A percentile compares a stretch with the other conserved stretches of the same genome.
These are phyloP conservation scores for Blastobotrys muscicola DNA, from an alignment of 805 yeast genomes.

Conservation along the genomic window DNA sequence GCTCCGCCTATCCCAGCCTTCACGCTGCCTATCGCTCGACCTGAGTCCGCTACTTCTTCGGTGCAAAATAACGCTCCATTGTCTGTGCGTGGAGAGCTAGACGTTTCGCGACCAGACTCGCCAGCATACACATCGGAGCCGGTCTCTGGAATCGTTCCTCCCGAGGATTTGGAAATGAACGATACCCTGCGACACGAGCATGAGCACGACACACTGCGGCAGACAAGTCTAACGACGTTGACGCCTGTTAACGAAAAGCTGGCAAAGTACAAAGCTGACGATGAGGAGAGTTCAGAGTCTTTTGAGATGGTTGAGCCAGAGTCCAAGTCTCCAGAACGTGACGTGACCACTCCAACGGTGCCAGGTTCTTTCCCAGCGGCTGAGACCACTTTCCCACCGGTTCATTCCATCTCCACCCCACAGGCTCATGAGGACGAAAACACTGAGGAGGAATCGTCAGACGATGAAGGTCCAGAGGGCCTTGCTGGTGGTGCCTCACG, in stretches of 20 bases:
- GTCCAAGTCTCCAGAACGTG: slow-evolving; percentile 13
- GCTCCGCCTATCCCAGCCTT: slow-evolving; percentile 19
- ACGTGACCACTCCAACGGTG: neutral
- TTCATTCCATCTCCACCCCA: slow-evolving; percentile 10
- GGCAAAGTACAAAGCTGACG: slow-evolving; percentile 1
- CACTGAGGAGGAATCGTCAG: slow-evolving; percentile 19
- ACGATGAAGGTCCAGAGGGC: slow-evolving; percentile 23
- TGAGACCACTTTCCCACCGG: slow-evolving; percentile 3
- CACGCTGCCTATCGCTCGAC: slow-evolving; percentile 45
- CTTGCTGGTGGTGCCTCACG: slow-evolving; percentile 30
- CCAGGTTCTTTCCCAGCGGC: slow-evolving; percentile 12
- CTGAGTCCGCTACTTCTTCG: slow-evolving; percentile 79
- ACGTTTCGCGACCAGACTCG: slow-evolving; percentile 34
- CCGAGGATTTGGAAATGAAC: slow-evolving; percentile 11
- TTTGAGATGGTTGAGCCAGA: slow-evolving; percentile 29
- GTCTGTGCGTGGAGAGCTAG: slow-evolving; percentile 74
- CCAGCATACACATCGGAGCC: slow-evolving; percentile 28
- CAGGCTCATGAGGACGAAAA: slow-evolving; percentile 18
- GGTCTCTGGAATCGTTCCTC: slow-evolving; percentile 24
- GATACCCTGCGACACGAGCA: neutral
- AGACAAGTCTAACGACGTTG: neutral
- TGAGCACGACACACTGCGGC: slow-evolving; percentile 3
- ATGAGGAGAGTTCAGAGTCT: slow-evolving; percentile 16
- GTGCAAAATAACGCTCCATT: slow-evolving; percentile 88
- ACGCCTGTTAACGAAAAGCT: slow-evolving; percentile 4